Base-by-base conservation (phyloP, 2,329 filamentous ascomycete genomes). In the Phaeosphaeriaceae sp. region DNA sequence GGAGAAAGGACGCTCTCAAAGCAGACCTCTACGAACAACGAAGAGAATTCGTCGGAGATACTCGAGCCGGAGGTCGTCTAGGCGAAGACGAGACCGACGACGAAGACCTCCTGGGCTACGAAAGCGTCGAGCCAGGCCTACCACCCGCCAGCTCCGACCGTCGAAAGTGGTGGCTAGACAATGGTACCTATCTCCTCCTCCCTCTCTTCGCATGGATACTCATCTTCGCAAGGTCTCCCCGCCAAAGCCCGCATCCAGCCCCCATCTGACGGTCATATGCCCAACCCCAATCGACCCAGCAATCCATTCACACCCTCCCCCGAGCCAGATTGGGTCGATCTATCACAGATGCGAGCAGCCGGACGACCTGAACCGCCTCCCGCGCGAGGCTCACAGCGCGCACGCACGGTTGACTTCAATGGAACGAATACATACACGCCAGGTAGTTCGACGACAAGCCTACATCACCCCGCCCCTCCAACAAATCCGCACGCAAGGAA, bases 291-390 rank as follows among this genome's bases (percentile, higher is more conserved):
- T 30, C 87, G 92, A 49, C 87, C 88, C 13, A 87, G 91, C 0
- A 98, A 98, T 70, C 95, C 95, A 0, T 98, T 96, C 75, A 85
- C 84, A 1, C 82, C 85, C 0, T 89, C 86, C 1, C 84, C 89
- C 30, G 92, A 97, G 75, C 87, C 90, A 10, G 94, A 97, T 70
- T 98, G 95, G 95, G 88, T 97, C 35, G 78, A 81, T 58, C 77
- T 84, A 4, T 68, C 67, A 55, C 66, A 66, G 6, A 62, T 73
- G 51, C 59, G 58, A 10, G 56, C 17, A n/a, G n/a, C 35, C 15
- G 35, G 40, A 24, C 70, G 61, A 54, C 72, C 75, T 13, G 70
- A 74, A 47, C 73, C 72, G 23, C 75, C 75, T 19, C 74, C 74
- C 32, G 56, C 75, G 22, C 60, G 75, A 48, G 72, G 73, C 30